Percentiles rank a stretch among this genome's conserved stretches.
Conservation (phyloP, 306 rosid species). For the Ochetophila trinervis region DNA sequence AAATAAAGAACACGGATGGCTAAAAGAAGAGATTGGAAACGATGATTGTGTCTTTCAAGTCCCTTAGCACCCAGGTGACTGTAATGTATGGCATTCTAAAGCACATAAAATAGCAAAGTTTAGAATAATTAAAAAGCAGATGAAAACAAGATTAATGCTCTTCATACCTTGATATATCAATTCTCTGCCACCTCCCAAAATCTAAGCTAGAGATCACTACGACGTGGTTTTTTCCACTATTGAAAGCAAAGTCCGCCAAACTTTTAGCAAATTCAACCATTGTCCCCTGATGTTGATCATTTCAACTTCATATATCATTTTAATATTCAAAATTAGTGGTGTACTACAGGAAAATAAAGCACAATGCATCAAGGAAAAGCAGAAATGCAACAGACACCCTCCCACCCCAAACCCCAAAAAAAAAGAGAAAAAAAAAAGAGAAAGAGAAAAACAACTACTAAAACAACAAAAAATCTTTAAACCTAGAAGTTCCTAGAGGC, state of each 20-base stretch:
- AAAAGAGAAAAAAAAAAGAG: neutral
- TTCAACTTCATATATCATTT: slow-evolving; percentile 15
- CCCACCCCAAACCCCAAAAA: too few relatives aligned
- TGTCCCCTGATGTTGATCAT: slow-evolving; percentile 55
- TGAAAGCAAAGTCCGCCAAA: slow-evolving; percentile 63
- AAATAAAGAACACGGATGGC: too few relatives aligned
- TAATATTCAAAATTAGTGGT: slow-evolving; percentile 4
- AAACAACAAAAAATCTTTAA: too few relatives aligned
- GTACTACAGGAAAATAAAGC: slow-evolving; percentile 11
- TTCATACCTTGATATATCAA: slow-evolving; percentile 79
- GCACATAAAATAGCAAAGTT: neutral
- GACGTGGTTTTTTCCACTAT: slow-evolving; percentile 69
- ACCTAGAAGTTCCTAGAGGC: too few relatives aligned
- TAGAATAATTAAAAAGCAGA: neutral
- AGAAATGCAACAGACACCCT: too few relatives aligned
- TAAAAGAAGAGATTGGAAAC: too few relatives aligned
- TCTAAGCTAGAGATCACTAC: slow-evolving; percentile 86
- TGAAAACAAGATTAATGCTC: slow-evolving; percentile 2
- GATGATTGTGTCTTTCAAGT: too few relatives aligned
- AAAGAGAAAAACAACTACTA: neutral
- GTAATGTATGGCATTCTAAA: neutral
- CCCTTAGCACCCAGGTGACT: too few relatives aligned
- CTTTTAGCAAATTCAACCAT: slow-evolving; percentile 71
- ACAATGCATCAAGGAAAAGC: slow-evolving; percentile 8
- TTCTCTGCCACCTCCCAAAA: slow-evolving; percentile 80